Evolutionary conservation across 139 green algal species (phyloP).

Genomic region (Edaphochlamys debaryana): DNA sequence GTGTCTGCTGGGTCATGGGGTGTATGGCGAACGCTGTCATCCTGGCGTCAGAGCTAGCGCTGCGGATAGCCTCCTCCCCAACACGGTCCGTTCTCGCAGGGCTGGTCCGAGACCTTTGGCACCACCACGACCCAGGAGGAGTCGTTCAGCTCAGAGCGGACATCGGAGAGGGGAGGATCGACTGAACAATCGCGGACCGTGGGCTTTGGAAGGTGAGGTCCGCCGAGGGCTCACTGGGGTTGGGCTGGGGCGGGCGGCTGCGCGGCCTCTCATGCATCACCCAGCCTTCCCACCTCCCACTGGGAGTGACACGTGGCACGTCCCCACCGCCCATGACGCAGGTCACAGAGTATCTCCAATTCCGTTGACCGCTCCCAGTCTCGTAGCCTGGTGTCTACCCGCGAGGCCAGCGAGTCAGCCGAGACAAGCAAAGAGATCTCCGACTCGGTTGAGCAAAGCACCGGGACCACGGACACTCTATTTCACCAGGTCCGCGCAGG

Average conservation of each 20-base stretch:
- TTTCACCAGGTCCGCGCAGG: background rate
- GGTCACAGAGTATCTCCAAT: background rate
- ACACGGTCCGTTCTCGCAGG: background rate
- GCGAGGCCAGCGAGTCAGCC: background rate
- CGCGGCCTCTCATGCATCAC: too few species aligned
- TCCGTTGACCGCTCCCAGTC: background rate
- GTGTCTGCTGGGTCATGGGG: too few species aligned
- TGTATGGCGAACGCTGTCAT: too few species aligned
- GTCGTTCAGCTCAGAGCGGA: background rate
- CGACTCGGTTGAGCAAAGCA: background rate
- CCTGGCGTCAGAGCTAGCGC: too few species aligned
- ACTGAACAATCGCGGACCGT: background rate
- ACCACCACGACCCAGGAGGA: background rate
- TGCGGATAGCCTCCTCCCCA: too few species aligned
- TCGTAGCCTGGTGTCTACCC: background rate
- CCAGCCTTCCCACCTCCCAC: too few species aligned
- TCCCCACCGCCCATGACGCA: background rate
- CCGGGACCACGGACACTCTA: background rate
- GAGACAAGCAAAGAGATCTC: background rate
- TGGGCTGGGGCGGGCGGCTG: too few species aligned
- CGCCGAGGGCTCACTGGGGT: background rate
- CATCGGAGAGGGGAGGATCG: background rate
- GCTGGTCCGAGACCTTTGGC: slow-evolving; percentile 14
- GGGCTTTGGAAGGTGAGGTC: background rate
- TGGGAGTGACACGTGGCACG: background rate